A percentile compares a stretch with the other conserved stretches of the same genome.
Conservation (phyloP, 164 flowering plant genomes). For the Magnolia changhungtana region DNA sequence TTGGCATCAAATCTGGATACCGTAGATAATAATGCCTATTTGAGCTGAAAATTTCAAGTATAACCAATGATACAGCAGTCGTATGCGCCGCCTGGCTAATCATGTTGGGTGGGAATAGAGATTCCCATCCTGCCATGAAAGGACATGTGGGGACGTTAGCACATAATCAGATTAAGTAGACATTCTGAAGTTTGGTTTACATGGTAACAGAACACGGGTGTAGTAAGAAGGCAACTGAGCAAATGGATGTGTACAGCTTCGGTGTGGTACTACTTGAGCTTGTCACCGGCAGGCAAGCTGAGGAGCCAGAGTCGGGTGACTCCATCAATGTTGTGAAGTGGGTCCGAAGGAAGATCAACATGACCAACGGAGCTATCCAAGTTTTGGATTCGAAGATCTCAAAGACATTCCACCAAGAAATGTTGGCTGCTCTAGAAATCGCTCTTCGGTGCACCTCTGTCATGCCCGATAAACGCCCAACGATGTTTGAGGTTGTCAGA, state of each 20-base stretch:
- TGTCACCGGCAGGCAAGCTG: conserved; percentile 66
- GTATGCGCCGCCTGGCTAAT: too few relatives aligned
- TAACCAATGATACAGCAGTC: too few relatives aligned
- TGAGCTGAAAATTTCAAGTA: too few relatives aligned
- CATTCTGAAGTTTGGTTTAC: not conserved
- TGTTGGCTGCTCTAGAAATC: conserved; percentile 61
- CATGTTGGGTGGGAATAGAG: too few relatives aligned
- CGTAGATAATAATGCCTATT: too few relatives aligned
- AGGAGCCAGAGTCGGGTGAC: conserved; percentile 33
- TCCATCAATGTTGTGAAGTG: conserved; percentile 64
- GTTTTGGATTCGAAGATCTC: conserved; percentile 63
- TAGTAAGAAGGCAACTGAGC: conserved; percentile 58
- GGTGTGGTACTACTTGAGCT: conserved; percentile 80
- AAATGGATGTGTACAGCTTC: conserved; percentile 78
- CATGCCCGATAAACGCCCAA: conserved; percentile 70
- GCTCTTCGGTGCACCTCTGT: conserved; percentile 76
- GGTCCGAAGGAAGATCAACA: conserved; percentile 79
- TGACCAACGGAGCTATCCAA: conserved; percentile 48
- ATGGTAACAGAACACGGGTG: conserved; percentile 50
- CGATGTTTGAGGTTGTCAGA: conserved; percentile 58
- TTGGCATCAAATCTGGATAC: too few relatives aligned
- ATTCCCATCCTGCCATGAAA: too few relatives aligned
- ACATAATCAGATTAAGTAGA: not conserved
- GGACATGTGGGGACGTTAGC: too few relatives aligned
- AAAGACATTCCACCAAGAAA: conserved; percentile 35